phyloP scores from a whole-genome alignment of 202 grass and related monocot species.

The Panicum hallii region DNA sequence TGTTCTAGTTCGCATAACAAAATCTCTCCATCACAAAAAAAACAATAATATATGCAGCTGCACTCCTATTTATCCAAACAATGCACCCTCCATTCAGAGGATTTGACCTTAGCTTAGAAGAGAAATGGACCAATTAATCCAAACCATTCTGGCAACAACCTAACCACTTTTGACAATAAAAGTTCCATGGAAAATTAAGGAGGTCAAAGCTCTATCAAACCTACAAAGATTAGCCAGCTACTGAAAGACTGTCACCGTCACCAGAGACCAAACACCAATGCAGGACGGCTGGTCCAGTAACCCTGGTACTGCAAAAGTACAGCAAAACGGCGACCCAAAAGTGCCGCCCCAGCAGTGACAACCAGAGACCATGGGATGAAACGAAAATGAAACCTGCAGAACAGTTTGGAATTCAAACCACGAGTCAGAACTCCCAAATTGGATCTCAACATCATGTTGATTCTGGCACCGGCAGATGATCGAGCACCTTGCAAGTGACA shows the following conservation, averaged over 20 bases:
- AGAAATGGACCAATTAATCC: not conserved
- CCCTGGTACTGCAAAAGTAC: slow-evolving; percentile 20
- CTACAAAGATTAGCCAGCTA: not conserved
- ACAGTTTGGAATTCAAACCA: not conserved
- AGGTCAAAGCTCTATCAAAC: not conserved
- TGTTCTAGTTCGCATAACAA: not conserved
- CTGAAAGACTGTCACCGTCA: not conserved
- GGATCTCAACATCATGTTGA: not conserved
- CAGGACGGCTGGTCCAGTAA: not conserved
- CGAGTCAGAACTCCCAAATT: not conserved
- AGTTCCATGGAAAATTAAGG: not conserved
- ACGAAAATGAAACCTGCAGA: not conserved
- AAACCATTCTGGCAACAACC: not conserved
- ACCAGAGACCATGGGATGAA: not conserved
- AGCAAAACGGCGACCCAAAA: not conserved
- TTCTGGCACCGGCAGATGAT: slow-evolving; percentile 44
- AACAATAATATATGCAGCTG: not conserved
- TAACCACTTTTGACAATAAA: not conserved
- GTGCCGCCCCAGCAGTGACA: slow-evolving; percentile 8
- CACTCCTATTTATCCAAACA: not conserved
- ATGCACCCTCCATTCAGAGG: not conserved
- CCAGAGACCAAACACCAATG: not conserved
- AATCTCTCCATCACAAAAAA: not conserved
- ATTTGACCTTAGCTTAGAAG: not conserved
- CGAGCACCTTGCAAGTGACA: not conserved